Evolutionary conservation across 768 basidiomycete genomes (phyloP), one percentile per base, ranked within the genome.

Genomic region (Pleurotus giganteus): DNA sequence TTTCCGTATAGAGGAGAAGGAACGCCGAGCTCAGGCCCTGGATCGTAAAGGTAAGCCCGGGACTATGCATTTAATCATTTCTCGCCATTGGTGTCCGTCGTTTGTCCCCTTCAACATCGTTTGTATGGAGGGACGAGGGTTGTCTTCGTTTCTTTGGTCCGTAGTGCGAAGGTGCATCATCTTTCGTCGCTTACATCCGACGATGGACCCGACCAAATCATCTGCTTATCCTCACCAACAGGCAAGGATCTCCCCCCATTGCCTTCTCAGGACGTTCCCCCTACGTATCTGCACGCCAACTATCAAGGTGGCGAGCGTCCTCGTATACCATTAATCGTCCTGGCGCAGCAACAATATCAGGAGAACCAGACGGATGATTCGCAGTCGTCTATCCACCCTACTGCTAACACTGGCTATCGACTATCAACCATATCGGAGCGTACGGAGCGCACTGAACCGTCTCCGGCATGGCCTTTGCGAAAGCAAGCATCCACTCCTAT

Each of bases 31-130:
- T 42, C 73, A 77, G 46, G 86, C 85, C 23, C 80, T 74, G 61
- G 89, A 91, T 65, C 85, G 89, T 62, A 88, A 86, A 89, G 94
- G 94, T 94, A 75, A 88, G 92, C 78, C 60, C 65, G 60, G 47
- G 44, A 58, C 62, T 61, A 55, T 59, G 63, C 71, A 72, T 65
- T 63, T 65, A 65, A 68, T 70, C 46, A 54, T 58, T 24, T 50
- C 57, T 56, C 61, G 54, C 55, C 46, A 56, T 59, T 57, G 42
- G 27, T 46, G 45, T 57, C 53, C 57, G 59, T 57, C 61, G 58
- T 57, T 58, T 54, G 51, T 32, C n/a, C 31, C 19, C 45, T 60
- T 60, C 58, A 62, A 32, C 31, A 13, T 32, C 31, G 2, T 27
- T 24, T 55, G 44, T 62, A 66, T 41, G 27, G 23, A 12, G 31